Conservation (phyloP, 805 yeast species). For the Torulaspora maleeae region DNA sequence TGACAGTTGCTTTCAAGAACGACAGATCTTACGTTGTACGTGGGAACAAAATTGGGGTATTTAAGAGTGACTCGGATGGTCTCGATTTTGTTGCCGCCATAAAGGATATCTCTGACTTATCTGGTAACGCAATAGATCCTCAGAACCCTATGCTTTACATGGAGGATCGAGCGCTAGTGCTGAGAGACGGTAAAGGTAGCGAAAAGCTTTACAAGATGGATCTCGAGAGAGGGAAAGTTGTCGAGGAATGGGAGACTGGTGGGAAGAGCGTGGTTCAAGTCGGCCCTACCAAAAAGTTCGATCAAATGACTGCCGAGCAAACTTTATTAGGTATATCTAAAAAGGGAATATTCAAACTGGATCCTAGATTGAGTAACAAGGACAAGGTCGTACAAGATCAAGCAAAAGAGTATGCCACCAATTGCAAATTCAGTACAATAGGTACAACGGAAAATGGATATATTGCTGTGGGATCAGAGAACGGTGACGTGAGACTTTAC, state of each 20-base stretch:
- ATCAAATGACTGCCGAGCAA: constrained; percentile 68
- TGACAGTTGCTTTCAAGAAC: constrained; percentile 66
- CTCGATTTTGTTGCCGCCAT: constrained; percentile 63
- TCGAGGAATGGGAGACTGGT: constrained; percentile 78
- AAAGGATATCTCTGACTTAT: constrained; percentile 47
- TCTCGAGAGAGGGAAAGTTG: constrained; percentile 68
- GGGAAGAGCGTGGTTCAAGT: constrained; percentile 49
- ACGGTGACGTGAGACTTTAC: constrained; percentile 72
- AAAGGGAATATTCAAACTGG: constrained; percentile 66
- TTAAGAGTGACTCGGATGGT: constrained; percentile 50
- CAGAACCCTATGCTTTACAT: constrained; percentile 69
- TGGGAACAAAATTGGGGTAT: constrained; percentile 76
- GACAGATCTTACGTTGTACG: constrained; percentile 76
- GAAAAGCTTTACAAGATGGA: constrained; percentile 67
- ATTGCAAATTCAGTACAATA: constrained; percentile 51
- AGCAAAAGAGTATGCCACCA: constrained; percentile 51
- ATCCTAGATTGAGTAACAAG: constrained; percentile 61
- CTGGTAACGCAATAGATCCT: constrained; percentile 53
- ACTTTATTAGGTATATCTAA: constrained; percentile 67
- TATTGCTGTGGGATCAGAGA: constrained; percentile 68
- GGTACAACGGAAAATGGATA: constrained; percentile 71
- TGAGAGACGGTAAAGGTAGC: constrained; percentile 49
- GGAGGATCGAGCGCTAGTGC: constrained; percentile 62
- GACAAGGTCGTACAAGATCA: constrained; percentile 57
- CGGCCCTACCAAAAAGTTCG: constrained; percentile 68